Conservation (phyloP, 495 filamentous ascomycete genomes). For the Hyphodiscus hymeniophilus region DNA sequence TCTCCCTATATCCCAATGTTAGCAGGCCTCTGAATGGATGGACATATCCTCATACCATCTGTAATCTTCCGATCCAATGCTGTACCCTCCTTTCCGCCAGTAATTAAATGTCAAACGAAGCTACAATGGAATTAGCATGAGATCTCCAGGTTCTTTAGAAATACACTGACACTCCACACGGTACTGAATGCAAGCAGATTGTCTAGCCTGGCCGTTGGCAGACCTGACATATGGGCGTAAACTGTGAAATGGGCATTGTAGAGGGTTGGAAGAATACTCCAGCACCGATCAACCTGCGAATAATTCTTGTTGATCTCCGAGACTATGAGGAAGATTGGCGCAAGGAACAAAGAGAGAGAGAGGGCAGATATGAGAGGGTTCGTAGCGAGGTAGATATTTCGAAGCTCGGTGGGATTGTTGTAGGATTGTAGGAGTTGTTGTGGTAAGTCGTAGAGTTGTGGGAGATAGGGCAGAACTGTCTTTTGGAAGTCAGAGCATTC, state of each 20-base stretch:
- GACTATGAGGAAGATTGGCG: constrained; percentile 58
- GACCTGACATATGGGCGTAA: constrained; percentile 67
- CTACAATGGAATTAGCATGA: constrained; percentile 28
- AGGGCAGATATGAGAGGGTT: constrained; percentile 80
- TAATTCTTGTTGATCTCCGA: constrained; percentile 87
- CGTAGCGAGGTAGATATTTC: constrained; percentile 69
- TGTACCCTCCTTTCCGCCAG: constrained; percentile 91
- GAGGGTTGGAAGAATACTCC: constrained; percentile 80
- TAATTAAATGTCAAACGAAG: constrained; percentile 89
- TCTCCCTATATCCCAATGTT: constrained; percentile 12
- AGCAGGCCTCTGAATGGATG: not conserved
- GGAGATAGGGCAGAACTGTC: constrained; percentile 66
- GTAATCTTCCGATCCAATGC: constrained; percentile 85
- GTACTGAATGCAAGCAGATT: constrained; percentile 60
- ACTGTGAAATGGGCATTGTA: constrained; percentile 81
- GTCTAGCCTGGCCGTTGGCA: constrained; percentile 68
- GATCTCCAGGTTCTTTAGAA: not conserved
- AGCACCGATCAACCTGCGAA: constrained; percentile 86
- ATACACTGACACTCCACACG: constrained; percentile 74
- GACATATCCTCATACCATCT: constrained; percentile 51
- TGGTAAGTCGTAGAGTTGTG: constrained; percentile 69
- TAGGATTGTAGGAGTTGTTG: constrained; percentile 48
- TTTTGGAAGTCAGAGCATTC: constrained; percentile 67
- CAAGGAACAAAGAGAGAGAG: constrained; percentile 59
- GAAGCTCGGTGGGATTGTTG: constrained; percentile 41